These are phyloP conservation scores for Coemansia sp. DNA, from an alignment of 192 early-diverging fungal species.

Conservation along the genomic window DNA sequence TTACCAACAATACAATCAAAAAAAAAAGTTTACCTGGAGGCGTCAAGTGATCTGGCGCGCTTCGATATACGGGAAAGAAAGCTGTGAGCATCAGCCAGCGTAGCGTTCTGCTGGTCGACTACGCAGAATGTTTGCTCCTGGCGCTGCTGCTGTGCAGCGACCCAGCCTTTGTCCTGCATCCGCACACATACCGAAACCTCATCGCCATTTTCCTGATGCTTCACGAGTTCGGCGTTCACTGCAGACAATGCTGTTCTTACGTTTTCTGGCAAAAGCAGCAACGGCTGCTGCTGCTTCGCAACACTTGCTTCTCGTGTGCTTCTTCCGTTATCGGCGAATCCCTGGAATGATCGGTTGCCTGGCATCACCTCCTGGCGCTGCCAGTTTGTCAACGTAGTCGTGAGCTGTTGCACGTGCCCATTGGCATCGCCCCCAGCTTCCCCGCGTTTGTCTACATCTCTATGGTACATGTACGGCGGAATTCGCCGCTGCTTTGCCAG, in stretches of 20 bases:
- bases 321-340: background rate
- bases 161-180: constrained; percentile 57
- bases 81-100: constrained; percentile 44
- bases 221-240: constrained; percentile 21
- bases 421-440: background rate
- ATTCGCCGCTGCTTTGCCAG: constrained; percentile 21
- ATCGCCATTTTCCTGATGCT: background rate
- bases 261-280: constrained; percentile 7
- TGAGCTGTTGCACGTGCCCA: background rate
- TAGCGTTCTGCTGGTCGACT: constrained; percentile 50
- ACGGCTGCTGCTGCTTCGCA: background rate
- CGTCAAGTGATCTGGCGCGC: constrained; percentile 10
- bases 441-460: background rate
- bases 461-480: constrained; percentile 32
- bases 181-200: constrained; percentile 28
- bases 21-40: background rate
- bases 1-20: too few relatives aligned
- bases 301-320: background rate
- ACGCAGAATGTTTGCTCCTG: constrained; percentile 28
- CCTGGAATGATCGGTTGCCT: constrained; percentile 30
- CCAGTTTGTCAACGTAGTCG: constrained; percentile 23
- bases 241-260: constrained; percentile 28
- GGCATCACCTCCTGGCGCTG: constrained; percentile 7
- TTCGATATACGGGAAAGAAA: constrained; percentile 25
- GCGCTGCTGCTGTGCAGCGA: constrained; percentile 19